Base-by-base conservation (phyloP, 177 flowering plant genomes). In the Tripterygium wilfordii region DNA sequence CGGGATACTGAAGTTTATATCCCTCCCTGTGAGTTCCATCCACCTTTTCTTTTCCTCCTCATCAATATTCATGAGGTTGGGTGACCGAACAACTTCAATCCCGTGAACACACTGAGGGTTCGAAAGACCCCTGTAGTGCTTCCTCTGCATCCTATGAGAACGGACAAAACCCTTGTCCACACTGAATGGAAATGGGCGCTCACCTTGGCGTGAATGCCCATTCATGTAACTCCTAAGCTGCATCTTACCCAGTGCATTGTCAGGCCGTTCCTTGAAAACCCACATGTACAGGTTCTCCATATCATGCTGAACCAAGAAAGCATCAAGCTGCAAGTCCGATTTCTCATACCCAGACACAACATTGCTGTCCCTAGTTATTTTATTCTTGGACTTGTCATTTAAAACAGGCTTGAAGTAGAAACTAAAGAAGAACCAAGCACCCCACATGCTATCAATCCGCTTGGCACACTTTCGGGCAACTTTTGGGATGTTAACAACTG, bases 221-320 rank as follows among this genome's bases (percentile, higher is more conserved):
- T 66, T 66, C 70, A 66, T 66, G 36, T 56, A 66, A 35, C 70
- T 66, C 54, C 70, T 51, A 26, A 66, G 56, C 62, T 66, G 70
- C 70, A 66, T 66, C 48, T 66, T 66, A 1, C 70, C 70, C 48
- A 66, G 24, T 6, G 70, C 70, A 52, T 66, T 66, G 24, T 66
- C 70, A 36, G 70, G 70, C 48, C 49, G 56, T 42, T 66, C 70
- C 51, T 66, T 66, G 48, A 66, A 66, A 13, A 61, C 59, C 70
- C 70, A 66, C 70, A 66, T 66, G 38, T 66, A 66, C 51, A 66
- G 61, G 36, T 66, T 66, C 62, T 66, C 70, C 70, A 66, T 61
- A 42, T 66, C 70, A 36, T 66, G 70, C 48, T 66, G 70, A 31
- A 67, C 72, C 55, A 67, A 22, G 37, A 67, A 67, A 17, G 53